Percentiles rank a stretch among this genome's conserved stretches.
Evolutionary conservation across 805 yeast species (phyloP).

Genomic region (Wickerhamomyces bisporus): DNA sequence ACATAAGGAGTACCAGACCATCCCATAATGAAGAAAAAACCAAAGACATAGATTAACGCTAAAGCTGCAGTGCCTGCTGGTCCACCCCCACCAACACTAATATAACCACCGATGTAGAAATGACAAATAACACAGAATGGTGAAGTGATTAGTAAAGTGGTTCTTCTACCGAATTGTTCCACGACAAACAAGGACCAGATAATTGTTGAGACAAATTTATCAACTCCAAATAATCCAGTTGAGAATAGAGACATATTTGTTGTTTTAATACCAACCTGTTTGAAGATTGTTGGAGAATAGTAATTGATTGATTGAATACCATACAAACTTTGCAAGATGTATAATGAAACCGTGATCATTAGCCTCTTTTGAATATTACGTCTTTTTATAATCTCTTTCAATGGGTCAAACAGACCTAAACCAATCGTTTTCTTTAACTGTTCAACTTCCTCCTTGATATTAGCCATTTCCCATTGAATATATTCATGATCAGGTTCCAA

Average conservation of each 20-base stretch:
- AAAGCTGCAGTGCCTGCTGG: constrained; percentile 39
- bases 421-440: constrained; percentile 26
- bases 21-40: constrained; percentile 36
- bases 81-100: constrained; percentile 34
- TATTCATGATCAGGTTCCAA: constrained; percentile 34
- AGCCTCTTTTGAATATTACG: constrained; percentile 31
- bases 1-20: constrained; percentile 48
- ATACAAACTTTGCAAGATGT: constrained; percentile 40
- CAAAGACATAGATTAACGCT: constrained; percentile 31
- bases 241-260: constrained; percentile 41
- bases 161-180: constrained; percentile 41
- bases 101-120: constrained; percentile 41
- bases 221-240: constrained; percentile 49
- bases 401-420: constrained; percentile 35
- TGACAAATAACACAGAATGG: constrained; percentile 35
- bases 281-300: constrained; percentile 48
- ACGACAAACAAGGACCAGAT: constrained; percentile 42
- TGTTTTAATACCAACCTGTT: constrained; percentile 43
- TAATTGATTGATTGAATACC: constrained; percentile 49
- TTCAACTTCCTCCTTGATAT: constrained; percentile 24
- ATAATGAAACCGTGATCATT: constrained; percentile 32
- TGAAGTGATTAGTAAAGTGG: constrained; percentile 33
- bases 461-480: constrained; percentile 34
- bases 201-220: constrained; percentile 40
- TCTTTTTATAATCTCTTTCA: constrained; percentile 29